Evolutionary conservation across 2,329 filamentous ascomycete genomes (phyloP), one percentile per base, ranked within the genome.

Genomic region (Colletotrichum sp.): DNA sequence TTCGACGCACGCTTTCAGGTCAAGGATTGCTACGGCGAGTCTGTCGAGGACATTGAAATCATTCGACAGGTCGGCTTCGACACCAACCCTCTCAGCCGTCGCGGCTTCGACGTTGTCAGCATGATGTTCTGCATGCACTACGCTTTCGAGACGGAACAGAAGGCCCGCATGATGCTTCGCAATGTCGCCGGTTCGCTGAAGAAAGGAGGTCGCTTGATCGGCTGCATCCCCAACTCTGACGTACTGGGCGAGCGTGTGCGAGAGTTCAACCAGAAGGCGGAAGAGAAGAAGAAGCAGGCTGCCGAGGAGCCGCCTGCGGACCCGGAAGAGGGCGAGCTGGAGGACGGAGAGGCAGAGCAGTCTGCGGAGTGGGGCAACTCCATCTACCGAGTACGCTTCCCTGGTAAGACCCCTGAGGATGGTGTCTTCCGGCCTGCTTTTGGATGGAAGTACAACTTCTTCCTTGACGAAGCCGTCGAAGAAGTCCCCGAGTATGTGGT

Each of bases 61-160:
- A 89, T 99, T 64, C 90, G 90, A 63, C 91, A 98, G 70, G 95
- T 99, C 34, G 97, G 97, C 27, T 98, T 98, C 78, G 94, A 98
- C 79, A 87, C 90, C 0, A 93, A 92, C 86, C 79, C 94, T 87
- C 85, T 94, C 91, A 83, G 92, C 75, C 91, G 91, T 67, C 93
- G 93, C 69, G 96, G 96, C 6, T 99, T 98, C 79, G 97, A 99
- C 81, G 94, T 98, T 55, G 96, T 99, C 76, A 95, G 93, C 81
- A 98, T 98, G 91, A 99, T 99, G 97, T 99, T 99, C 83, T 97
- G 95, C 80, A 97, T 99, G 92, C 97, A 99, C 85, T 99, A 99
- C 82, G 96, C 97, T 8, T 99, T 98, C 78, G 97, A 98, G 86
- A 95, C 89, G 66, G 96, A 99, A 83, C 90, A 91, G 62, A 97